A percentile compares a stretch with the other conserved stretches of the same genome.
Evolutionary conservation across 176 grass and related monocot genomes (phyloP).

Genomic region (Oryza officinalis): DNA sequence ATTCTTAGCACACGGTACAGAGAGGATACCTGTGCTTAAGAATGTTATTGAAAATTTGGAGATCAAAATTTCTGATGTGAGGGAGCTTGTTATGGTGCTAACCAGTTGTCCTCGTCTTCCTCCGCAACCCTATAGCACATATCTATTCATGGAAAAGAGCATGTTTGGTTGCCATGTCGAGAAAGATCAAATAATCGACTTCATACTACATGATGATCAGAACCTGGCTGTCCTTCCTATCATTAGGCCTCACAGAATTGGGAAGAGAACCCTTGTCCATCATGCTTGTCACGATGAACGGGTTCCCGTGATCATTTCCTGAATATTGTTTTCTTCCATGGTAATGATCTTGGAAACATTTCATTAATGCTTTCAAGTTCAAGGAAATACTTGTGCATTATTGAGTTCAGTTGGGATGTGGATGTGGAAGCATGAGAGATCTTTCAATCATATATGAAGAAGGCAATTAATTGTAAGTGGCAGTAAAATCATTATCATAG

Average conservation of each 20-base stretch:
- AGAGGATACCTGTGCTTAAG: not conserved
- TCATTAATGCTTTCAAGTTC: constrained; percentile 17
- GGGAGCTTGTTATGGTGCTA: constrained; percentile 35
- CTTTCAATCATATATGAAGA: constrained; percentile 25
- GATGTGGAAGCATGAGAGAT: constrained; percentile 29
- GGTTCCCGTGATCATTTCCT: constrained; percentile 26
- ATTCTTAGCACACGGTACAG: not conserved
- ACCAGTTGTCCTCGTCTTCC: constrained; percentile 31
- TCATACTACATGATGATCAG: constrained; percentile 7
- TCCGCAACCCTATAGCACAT: constrained; percentile 10
- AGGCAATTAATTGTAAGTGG: not conserved
- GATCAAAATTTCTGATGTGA: constrained; percentile 12
- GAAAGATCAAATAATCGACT: constrained; percentile 37
- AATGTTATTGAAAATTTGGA: constrained; percentile 23
- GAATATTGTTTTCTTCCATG: not conserved
- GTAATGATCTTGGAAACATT: constrained; percentile 16
- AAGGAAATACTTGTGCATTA: constrained; percentile 33
- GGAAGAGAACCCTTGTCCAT: constrained; percentile 51
- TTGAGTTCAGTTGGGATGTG: constrained; percentile 11
- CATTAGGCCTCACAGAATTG: constrained; percentile 35
- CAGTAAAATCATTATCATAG: constrained; percentile 38
- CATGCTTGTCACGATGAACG: constrained; percentile 52
- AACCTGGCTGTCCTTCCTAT: constrained; percentile 34
- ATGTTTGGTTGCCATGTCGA: constrained; percentile 33
- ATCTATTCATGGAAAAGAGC: constrained; percentile 40